Evolutionary conservation across 331 rosid species (phyloP).

Genomic region (Malus hybrid): DNA sequence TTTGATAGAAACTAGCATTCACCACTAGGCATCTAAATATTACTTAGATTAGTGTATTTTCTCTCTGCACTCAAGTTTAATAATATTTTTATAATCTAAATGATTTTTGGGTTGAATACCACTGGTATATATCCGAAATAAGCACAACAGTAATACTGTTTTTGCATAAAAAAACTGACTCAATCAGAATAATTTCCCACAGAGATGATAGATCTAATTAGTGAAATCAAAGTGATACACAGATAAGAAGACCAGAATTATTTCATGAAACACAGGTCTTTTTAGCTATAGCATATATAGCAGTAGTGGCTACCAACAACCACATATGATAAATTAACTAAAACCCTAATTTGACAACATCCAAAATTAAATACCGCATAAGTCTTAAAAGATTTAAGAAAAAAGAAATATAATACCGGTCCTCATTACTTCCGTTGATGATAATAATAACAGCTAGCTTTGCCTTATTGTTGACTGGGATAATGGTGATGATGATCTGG

Average conservation of each 20-base stretch:
- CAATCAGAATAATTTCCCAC: conserved; percentile 18
- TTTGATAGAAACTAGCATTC: no score
- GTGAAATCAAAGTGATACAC: conserved; percentile 32
- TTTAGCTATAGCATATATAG: not conserved
- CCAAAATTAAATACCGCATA: conserved; percentile 7
- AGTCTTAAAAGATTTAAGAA: not conserved
- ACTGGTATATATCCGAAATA: not conserved
- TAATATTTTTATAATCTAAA: no score
- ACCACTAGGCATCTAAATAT: no score
- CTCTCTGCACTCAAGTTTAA: no score
- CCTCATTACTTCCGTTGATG: not conserved
- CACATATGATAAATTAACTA: conserved; percentile 14
- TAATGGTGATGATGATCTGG: conserved; percentile 29
- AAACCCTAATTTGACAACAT: conserved; percentile 34
- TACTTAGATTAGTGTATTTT: no score
- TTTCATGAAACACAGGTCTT: not conserved
- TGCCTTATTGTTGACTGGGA: conserved; percentile 28
- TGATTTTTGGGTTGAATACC: no score
- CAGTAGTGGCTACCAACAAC: conserved; percentile 22
- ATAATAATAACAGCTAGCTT: not conserved
- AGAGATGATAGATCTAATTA: conserved; percentile 25
- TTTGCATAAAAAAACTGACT: not conserved
- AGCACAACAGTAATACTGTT: not conserved
- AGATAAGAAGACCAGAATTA: conserved; percentile 22
- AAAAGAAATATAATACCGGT: not conserved